phyloP scores from a whole-genome alignment of 2,329 filamentous ascomycete species.

The Fonsecaea pugnacius region DNA sequence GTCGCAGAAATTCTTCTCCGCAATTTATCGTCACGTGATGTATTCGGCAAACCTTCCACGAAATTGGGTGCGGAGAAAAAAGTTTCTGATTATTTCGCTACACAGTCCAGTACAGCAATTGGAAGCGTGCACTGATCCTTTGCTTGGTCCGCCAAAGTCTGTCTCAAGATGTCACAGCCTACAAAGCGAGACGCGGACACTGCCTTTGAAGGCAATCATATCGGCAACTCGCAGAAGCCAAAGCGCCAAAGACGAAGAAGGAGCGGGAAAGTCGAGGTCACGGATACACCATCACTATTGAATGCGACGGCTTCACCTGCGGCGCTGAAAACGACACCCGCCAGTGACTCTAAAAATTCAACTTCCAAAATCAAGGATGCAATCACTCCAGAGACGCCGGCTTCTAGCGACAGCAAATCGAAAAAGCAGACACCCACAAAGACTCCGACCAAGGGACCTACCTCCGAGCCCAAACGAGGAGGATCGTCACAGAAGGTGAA shows the following conservation, averaged over 20 bases:
- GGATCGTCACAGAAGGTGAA: background rate
- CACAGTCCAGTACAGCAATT: background rate
- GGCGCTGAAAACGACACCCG: background rate
- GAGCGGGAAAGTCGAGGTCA: constrained; percentile 35
- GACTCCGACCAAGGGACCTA: background rate
- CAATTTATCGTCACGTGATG: constrained; percentile 3
- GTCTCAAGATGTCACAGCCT: constrained; percentile 25
- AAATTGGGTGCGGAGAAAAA: constrained; percentile 30
- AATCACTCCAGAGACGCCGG: background rate
- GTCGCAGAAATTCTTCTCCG: constrained; percentile 18
- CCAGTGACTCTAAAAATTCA: background rate
- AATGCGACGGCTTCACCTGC: background rate
- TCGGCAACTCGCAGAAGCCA: constrained; percentile 6
- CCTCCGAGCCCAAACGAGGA: background rate
- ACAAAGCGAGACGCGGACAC: constrained; percentile 30
- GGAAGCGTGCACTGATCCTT: background rate
- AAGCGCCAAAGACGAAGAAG: constrained; percentile 39
- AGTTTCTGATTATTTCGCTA: constrained; percentile 11
- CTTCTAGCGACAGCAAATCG: background rate
- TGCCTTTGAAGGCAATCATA: constrained; percentile 27
- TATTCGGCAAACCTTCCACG: constrained; percentile 17
- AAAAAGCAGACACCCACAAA: background rate
- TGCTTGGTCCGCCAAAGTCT: background rate
- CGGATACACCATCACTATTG: background rate
- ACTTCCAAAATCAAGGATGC: background rate